A percentile compares a stretch with the other conserved stretches of the same genome.
These are phyloP conservation scores for Aspergillus taichungensis DNA, from an alignment of 495 filamentous ascomycete species.

Conservation along the genomic window DNA sequence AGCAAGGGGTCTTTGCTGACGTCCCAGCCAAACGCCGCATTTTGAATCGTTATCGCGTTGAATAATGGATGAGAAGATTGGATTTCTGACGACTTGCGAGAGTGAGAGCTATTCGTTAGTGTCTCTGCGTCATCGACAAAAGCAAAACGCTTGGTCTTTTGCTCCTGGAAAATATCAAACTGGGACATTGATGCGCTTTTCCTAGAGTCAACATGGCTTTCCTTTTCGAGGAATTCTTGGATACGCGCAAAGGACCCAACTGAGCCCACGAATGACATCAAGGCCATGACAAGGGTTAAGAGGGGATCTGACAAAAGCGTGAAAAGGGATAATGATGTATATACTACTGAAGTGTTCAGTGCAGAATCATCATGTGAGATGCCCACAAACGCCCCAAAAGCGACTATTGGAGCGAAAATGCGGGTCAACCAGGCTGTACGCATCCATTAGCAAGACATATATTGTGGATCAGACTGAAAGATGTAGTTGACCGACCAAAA, in stretches of 20 bases:
- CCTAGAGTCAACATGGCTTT: conserved; percentile 26
- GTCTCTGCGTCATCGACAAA: conserved; percentile 13
- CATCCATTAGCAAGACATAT: neutral
- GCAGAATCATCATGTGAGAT: conserved; percentile 39
- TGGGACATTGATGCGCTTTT: conserved; percentile 12
- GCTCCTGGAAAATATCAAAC: conserved; percentile 12
- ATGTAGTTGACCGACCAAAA: conserved; percentile 23
- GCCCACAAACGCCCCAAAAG: conserved; percentile 42
- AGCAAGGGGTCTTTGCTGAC: conserved; percentile 33
- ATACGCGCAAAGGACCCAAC: conserved; percentile 51
- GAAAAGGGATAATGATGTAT: conserved; percentile 54
- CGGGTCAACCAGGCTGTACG: conserved; percentile 39
- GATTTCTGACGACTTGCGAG: conserved; percentile 19
- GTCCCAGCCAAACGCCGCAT: conserved; percentile 46
- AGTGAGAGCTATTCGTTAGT: conserved; percentile 15
- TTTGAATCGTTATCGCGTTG: conserved; percentile 29
- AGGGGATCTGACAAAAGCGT: conserved; percentile 50
- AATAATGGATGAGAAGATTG: conserved; percentile 6
- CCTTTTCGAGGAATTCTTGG: conserved; percentile 46
- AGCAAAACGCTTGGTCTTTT: conserved; percentile 13
- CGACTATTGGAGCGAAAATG: conserved; percentile 43
- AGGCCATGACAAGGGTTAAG: conserved; percentile 44
- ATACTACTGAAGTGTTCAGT: conserved; percentile 43
- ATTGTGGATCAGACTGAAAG: neutral
- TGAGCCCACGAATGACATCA: conserved; percentile 44